Evolutionary conservation across 306 rosid genomes (phyloP), one percentile per base, ranked within the genome.

Genomic region (Alnus rubra): DNA sequence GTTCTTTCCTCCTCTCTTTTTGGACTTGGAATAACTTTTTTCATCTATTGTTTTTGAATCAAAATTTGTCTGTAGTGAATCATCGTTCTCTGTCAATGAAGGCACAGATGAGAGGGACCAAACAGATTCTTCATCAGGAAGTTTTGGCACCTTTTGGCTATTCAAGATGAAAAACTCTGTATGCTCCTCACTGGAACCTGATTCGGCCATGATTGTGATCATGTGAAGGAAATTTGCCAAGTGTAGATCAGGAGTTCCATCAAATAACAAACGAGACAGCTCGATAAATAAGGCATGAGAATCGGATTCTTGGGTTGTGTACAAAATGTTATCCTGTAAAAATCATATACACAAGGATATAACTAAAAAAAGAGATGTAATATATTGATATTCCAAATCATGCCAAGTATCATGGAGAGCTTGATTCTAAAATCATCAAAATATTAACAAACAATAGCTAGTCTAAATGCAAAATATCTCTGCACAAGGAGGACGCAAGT

Each of bases 181-280:
- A 78, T 93, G 93, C 82, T 89, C 94, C 85, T 84, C 84, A 28
- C 86, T 78, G 69, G 92, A 89, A 65, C 90, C 95, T 44, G 89
- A 87, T 71, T 92, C 92, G 2, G 88, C 88, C 97, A 87, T 92
- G 78, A 89, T 86, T 74, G 90, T 86, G 82, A 94, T 88, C 90
- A 88, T 88, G 79, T 87, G 92, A 77, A 94, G 97, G 89, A 94
- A 94, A 91, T 94, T 92, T 79, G 94, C 90, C 49, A 94, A 78
- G 87, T 87, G 91, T 37, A 91, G 71, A 48, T 88, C 89, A 63
- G 91, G 89, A 70, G 74, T 63, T 78, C 97, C 94, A 81, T 82
- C 75, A 77, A 90, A 79, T 64, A 94, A 87, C 79, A 92, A 76
- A 60, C 85, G 81, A 69, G 98, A 92, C 74, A 94, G 92, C 92